Evolutionary conservation across 768 basidiomycete species (phyloP).

Genomic region (Lenzites betulinus): DNA sequence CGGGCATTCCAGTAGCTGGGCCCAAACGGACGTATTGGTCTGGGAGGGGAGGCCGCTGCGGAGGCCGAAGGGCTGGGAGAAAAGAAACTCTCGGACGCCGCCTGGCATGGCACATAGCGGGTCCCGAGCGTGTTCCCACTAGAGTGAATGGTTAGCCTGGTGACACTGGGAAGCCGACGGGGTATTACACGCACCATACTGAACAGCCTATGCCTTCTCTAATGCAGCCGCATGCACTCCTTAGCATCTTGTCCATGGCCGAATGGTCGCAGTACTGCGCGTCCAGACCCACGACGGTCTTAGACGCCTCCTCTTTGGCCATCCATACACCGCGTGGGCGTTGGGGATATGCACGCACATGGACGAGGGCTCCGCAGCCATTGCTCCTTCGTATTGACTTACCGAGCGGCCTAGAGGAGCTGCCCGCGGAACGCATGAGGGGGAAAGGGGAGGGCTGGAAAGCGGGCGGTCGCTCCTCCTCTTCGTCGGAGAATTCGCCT

Average conservation of each 20-base stretch:
- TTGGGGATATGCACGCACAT: conserved; percentile 56
- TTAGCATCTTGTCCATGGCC: conserved; percentile 50
- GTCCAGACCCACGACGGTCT: conserved; percentile 58
- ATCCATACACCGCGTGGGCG: conserved; percentile 57
- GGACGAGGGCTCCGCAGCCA: conserved; percentile 66
- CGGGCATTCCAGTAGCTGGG: conserved; percentile 32
- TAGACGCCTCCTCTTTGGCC: conserved; percentile 53
- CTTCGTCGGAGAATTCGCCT: conserved; percentile 5
- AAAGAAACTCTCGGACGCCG: conserved; percentile 54
- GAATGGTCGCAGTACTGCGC: conserved; percentile 57
- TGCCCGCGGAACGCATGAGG: conserved; percentile 25
- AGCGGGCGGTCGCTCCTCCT: conserved; percentile 19
- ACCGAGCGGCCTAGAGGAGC: conserved; percentile 14
- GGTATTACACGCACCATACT: conserved; percentile 45
- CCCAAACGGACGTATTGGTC: conserved; percentile 26
- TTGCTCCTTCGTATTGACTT: conserved; percentile 41
- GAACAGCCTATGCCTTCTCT: conserved; percentile 70
- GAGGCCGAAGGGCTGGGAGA: conserved; percentile 38
- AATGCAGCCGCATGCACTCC: conserved; percentile 63
- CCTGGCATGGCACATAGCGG: conserved; percentile 60
- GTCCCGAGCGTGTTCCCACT: conserved; percentile 70
- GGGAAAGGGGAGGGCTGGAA: conserved; percentile 40
- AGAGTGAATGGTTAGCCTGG: conserved; percentile 17
- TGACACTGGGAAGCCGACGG: neutral
- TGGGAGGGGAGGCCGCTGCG: conserved; percentile 32